phyloP scores from a whole-genome alignment of 345 rosid genomes.

The Excoecaria agallocha region DNA sequence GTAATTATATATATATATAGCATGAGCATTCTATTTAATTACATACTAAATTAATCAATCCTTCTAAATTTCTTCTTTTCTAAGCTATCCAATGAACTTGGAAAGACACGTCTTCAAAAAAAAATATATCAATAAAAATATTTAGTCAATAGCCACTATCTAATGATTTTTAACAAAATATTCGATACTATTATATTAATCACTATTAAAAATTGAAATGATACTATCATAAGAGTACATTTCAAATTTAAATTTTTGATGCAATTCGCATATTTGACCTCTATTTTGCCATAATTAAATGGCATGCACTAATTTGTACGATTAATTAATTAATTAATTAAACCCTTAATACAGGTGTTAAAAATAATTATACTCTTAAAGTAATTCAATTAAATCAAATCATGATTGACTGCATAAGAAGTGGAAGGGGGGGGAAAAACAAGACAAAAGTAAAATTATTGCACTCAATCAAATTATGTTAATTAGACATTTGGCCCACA shows the following conservation, averaged over 20 bases:
- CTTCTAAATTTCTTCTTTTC: constrained; percentile 5
- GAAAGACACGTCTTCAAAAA: constrained; percentile 26
- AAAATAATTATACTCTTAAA: background rate
- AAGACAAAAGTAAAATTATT: background rate
- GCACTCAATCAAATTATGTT: background rate
- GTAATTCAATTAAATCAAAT: background rate
- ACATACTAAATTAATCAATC: constrained; percentile 3
- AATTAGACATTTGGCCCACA: background rate
- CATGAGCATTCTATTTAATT: constrained; percentile 8
- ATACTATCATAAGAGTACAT: too few relatives aligned
- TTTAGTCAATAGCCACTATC: too few relatives aligned
- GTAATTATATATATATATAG: constrained; percentile 5
- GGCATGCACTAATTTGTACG: too few relatives aligned
- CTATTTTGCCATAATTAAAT: too few relatives aligned
- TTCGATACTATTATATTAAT: too few relatives aligned
- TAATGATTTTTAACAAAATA: too few relatives aligned
- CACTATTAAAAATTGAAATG: too few relatives aligned
- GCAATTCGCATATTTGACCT: too few relatives aligned
- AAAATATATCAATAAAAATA: background rate
- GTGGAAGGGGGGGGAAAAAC: background rate
- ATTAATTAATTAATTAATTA: background rate
- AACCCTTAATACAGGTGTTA: background rate
- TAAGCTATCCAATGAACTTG: constrained; percentile 31
- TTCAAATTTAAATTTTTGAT: too few relatives aligned
- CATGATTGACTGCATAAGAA: constrained; percentile 17